Evolutionary conservation across 306 rosid genomes (phyloP).

Genomic region (Sesbania bispinosa): DNA sequence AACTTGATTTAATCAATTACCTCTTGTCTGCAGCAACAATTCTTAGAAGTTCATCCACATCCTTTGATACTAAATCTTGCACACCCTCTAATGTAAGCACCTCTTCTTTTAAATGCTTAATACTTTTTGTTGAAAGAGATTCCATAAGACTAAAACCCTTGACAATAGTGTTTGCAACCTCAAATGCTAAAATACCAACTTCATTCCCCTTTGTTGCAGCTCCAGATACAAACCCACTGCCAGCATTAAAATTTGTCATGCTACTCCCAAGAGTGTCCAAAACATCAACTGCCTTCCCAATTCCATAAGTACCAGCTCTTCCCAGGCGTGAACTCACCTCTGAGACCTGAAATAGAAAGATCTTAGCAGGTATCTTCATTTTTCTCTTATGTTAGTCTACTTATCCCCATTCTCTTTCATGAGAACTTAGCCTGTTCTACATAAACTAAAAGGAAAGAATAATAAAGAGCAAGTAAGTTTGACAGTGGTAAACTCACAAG

Average conservation of each 20-base stretch:
- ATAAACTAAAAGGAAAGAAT: not conserved
- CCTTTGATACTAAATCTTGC: constrained; percentile 69
- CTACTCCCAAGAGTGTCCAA: constrained; percentile 94
- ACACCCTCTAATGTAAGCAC: constrained; percentile 65
- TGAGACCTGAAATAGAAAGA: constrained; percentile 61
- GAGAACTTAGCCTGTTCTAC: not conserved
- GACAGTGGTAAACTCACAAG: not conserved
- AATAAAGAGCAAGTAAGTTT: not conserved
- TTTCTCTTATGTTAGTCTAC: not conserved
- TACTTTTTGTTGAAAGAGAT: constrained; percentile 56
- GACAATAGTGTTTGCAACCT: constrained; percentile 84
- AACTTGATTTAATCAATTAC: constrained; percentile 32
- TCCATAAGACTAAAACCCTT: constrained; percentile 76
- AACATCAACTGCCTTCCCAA: constrained; percentile 72
- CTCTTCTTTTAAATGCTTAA: constrained; percentile 64
- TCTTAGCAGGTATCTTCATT: not conserved
- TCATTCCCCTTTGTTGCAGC: constrained; percentile 65
- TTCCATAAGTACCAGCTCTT: no score
- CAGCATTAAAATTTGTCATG: constrained; percentile 68
- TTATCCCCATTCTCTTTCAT: constrained; percentile 12
- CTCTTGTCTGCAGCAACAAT: constrained; percentile 79
- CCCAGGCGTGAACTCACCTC: constrained; percentile 77
- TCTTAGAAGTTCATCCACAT: constrained; percentile 55
- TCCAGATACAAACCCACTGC: constrained; percentile 59
- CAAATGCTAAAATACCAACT: constrained; percentile 71